These are phyloP conservation scores for Paraconiothyrium sp. DNA, from an alignment of 2,329 filamentous ascomycete genomes.

Conservation along the genomic window DNA sequence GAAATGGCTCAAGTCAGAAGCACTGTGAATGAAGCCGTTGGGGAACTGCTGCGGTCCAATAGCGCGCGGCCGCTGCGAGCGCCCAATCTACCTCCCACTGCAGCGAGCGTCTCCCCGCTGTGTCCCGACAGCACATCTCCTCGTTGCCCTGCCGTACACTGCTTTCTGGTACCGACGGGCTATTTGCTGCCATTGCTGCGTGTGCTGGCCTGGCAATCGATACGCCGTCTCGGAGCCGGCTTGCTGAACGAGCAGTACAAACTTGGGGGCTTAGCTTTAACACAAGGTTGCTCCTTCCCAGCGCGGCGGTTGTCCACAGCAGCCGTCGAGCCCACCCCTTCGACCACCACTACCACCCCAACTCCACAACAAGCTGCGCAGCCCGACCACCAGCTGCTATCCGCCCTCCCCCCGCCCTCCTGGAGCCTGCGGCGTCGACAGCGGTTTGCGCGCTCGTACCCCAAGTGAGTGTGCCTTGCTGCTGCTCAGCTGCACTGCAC, in stretches of 20 bases:
- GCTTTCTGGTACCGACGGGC: background rate
- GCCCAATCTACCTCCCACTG: constrained; percentile 4
- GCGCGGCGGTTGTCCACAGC: constrained; percentile 12
- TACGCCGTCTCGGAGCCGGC: background rate
- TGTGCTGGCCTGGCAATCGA: constrained; percentile 10
- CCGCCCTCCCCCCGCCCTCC: background rate
- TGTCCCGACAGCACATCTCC: constrained; percentile 5
- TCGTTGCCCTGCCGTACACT: background rate
- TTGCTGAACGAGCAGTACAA: constrained; percentile 1
- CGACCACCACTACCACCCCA: background rate
- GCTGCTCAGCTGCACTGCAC: constrained; percentile 8
- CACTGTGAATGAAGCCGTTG: constrained; percentile 6
- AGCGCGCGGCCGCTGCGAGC: background rate
- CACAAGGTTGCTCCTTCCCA: constrained; percentile 13
- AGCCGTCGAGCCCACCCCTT: background rate
- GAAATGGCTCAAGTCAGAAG: constrained; percentile 2
- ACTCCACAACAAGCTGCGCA: background rate
- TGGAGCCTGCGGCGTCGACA: background rate
- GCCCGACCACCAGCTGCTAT: no score
- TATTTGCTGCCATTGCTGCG: background rate
- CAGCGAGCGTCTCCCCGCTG: constrained; percentile 7
- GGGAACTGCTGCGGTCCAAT: constrained; percentile 9
- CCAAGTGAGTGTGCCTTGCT: constrained; percentile 5
- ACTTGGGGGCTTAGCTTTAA: constrained; percentile 11
- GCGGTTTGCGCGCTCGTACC: constrained; percentile 2